phyloP scores from a whole-genome alignment of 352 stramenopile species.

The Globisporangium viniferum region DNA sequence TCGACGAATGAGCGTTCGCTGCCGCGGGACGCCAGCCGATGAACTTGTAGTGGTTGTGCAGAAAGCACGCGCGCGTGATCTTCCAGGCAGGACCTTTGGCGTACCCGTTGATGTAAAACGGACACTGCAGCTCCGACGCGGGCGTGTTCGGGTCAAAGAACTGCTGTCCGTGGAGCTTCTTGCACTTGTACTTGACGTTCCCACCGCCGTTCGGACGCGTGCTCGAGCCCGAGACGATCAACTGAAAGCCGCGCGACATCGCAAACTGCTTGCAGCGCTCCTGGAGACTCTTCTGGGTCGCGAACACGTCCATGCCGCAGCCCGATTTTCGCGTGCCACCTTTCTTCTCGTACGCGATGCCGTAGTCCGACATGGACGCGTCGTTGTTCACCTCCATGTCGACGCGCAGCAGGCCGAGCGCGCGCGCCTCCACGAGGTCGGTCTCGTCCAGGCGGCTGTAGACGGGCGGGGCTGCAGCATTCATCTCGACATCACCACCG shows the following conservation, averaged over 20 bases:
- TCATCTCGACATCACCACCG: constrained; percentile 14
- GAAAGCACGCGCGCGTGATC: constrained; percentile 66
- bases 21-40: constrained; percentile 49
- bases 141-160: constrained; percentile 64
- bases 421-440: constrained; percentile 45
- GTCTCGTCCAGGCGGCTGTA: constrained; percentile 64
- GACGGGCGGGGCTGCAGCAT: constrained; percentile 4
- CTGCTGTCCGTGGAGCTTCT: constrained; percentile 77
- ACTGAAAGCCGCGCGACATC: constrained; percentile 69
- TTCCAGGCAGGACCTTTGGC: constrained; percentile 66
- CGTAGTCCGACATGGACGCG: constrained; percentile 45
- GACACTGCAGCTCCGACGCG: constrained; percentile 49
- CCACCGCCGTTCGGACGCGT: constrained; percentile 62
- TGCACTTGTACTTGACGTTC: constrained; percentile 84
- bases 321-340: constrained; percentile 49
- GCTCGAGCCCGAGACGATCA: constrained; percentile 65
- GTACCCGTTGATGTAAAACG: constrained; percentile 83
- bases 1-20: background rate
- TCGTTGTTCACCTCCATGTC: constrained; percentile 47
- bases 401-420: constrained; percentile 45
- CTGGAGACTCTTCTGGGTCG: constrained; percentile 58
- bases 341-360: constrained; percentile 76
- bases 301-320: constrained; percentile 56
- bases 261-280: constrained; percentile 79
- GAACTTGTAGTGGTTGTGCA: constrained; percentile 88